Base-by-base conservation (phyloP, 1,284 basidiomycete species). In the Trichosporon sp. region DNA sequence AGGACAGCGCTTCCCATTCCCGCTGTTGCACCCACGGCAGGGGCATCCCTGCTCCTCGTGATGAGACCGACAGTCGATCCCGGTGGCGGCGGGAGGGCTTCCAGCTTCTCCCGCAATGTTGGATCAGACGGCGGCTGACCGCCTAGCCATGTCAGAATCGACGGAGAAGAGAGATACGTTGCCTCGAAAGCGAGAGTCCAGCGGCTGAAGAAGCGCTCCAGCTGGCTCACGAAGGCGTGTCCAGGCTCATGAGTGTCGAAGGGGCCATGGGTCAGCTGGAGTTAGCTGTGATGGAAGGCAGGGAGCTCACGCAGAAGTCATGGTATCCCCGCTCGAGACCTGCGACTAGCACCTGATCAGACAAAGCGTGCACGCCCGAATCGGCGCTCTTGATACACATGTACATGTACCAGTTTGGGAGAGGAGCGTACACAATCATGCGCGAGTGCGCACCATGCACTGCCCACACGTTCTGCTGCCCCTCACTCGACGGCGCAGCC, bases 151-250 rank as follows among this genome's bases (percentile, higher is more conserved):
- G 64, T 32, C 6, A 68, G 46, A 2, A 64, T 52, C 1, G 70
- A 36, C 1, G 68, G 64, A 0, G 69, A 58, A 9, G 59, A 37
- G 33, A 77, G 29, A 61, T 70, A 66, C 23, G 64, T 59, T 11
- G 69, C 60, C 65, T 78, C 73, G 62, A 72, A 74, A 9, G 64
- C 27, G 44, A 75, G 69, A 2, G 77, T 71, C 64, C 78, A 79
- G 25, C 71, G 70, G 5, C 76, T 78, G 69, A 74, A 79, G 67
- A 65, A 77, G 52, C 65, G 71, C 32, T 79, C 77, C 31, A 78
- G 62, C 3, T 67, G 40, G n/a, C 67, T 57, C 1, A 72, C 65
- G 11, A 64, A 33, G 0, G 69, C 21, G 0, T 66, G 36, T 0
- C 69, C 59, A 1, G 71, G 69, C 0, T 68, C 21, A 14, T 74